A percentile compares a stretch with the other conserved stretches of the same genome.
Conservation (phyloP, 345 rosid genomes). For the Zanthoxylum bungeanum region DNA sequence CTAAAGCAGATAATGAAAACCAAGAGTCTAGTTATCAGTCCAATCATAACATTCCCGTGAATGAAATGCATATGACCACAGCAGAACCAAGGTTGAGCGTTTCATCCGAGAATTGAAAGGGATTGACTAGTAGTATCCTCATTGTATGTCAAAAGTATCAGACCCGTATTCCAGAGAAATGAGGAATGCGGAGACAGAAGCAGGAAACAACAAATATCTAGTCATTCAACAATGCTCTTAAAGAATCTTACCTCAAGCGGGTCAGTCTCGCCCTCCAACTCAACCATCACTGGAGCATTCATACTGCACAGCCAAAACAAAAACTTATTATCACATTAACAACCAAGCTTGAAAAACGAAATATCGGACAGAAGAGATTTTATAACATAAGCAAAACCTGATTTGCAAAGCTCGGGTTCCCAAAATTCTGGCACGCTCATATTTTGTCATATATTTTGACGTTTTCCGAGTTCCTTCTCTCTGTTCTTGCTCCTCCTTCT, state of each 20-base stretch:
- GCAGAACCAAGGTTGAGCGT: not conserved
- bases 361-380: not conserved
- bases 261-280: constrained; percentile 87
- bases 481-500: constrained; percentile 42
- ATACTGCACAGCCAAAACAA: constrained; percentile 44
- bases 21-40: not conserved
- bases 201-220: not conserved
- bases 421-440: constrained; percentile 80
- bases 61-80: not conserved
- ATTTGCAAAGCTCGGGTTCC: constrained; percentile 86
- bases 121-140: not conserved
- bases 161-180: no score
- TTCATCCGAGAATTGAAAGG: not conserved
- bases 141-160: not conserved
- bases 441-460: constrained; percentile 75
- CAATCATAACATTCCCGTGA: not conserved
- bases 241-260: constrained; percentile 63
- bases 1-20: not conserved
- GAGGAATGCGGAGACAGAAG: no score
- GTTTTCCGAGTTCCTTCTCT: constrained; percentile 57
- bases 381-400: constrained; percentile 36
- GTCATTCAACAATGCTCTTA: not conserved
- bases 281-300: constrained; percentile 96
- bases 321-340: not conserved
- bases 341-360: not conserved